Conservation (phyloP, 306 rosid genomes). For the Cotoneaster glaucophyllus region DNA sequence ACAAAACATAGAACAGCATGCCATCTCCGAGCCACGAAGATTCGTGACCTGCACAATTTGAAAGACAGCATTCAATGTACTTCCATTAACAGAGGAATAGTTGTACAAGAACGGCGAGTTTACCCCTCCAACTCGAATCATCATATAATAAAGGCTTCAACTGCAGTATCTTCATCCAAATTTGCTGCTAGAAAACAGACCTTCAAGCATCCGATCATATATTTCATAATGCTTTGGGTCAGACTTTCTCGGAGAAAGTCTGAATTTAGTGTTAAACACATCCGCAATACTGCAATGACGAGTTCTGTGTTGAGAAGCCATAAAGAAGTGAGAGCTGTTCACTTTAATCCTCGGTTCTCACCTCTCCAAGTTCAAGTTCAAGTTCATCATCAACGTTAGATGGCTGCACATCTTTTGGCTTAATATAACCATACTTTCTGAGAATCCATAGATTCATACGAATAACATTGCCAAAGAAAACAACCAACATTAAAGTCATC, state of each 20-base stretch:
- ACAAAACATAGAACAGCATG: neutral
- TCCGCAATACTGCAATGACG: neutral
- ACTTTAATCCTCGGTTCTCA: neutral
- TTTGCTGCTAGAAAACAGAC: neutral
- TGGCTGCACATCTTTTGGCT: constrained; percentile 3
- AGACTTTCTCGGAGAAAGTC: neutral
- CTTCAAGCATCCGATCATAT: neutral
- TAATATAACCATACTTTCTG: constrained; percentile 23
- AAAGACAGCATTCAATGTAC: neutral
- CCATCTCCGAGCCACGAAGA: neutral
- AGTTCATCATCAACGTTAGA: constrained; percentile 11
- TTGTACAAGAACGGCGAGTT: neutral
- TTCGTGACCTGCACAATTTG: neutral
- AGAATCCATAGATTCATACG: constrained; percentile 30
- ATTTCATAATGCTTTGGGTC: neutral
- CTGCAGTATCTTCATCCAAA: neutral
- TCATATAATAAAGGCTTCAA: neutral
- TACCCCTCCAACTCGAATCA: neutral
- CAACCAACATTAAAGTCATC: constrained; percentile 13
- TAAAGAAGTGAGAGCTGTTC: neutral
- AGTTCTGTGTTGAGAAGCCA: neutral
- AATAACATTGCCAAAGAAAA: constrained; percentile 16
- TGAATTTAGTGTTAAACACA: neutral
- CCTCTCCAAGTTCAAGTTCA: constrained; percentile 13
- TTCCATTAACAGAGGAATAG: neutral